Conservation (phyloP, 257 asterid genomes). For the Agastache rugosa region DNA sequence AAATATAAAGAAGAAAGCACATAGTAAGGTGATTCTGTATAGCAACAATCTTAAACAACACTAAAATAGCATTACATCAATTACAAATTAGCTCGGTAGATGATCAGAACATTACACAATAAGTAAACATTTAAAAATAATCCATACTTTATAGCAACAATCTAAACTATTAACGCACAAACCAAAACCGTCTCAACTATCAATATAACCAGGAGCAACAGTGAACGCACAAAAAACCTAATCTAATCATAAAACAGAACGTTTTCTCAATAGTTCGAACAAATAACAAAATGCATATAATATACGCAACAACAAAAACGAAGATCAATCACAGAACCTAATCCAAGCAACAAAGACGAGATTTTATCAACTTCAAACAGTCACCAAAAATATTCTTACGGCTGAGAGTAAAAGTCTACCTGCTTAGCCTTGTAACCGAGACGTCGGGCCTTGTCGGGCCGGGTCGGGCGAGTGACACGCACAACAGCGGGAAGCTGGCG, state of each 20-base stretch:
- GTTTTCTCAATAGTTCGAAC: not conserved
- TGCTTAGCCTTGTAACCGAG: constrained; percentile 64
- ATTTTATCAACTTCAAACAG: not conserved
- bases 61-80: no score
- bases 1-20: not conserved
- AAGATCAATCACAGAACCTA: not conserved
- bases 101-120: not conserved
- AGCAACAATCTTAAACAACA: no score
- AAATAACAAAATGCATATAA: not conserved
- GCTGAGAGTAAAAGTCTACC: constrained; percentile 28
- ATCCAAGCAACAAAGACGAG: not conserved
- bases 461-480: constrained; percentile 57
- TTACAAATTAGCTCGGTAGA: not conserved
- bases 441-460: constrained; percentile 64
- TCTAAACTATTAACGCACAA: not conserved
- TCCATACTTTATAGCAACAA: not conserved
- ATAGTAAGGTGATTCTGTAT: not conserved
- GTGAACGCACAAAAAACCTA: not conserved
- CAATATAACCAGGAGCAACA: not conserved
- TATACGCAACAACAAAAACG: no score
- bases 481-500: constrained; percentile 64
- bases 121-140: not conserved
- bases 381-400: no score
- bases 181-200: not conserved
- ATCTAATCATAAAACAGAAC: not conserved